Evolutionary conservation across 2,329 filamentous ascomycete species (phyloP).

Genomic region (Beauveria asiatica): DNA sequence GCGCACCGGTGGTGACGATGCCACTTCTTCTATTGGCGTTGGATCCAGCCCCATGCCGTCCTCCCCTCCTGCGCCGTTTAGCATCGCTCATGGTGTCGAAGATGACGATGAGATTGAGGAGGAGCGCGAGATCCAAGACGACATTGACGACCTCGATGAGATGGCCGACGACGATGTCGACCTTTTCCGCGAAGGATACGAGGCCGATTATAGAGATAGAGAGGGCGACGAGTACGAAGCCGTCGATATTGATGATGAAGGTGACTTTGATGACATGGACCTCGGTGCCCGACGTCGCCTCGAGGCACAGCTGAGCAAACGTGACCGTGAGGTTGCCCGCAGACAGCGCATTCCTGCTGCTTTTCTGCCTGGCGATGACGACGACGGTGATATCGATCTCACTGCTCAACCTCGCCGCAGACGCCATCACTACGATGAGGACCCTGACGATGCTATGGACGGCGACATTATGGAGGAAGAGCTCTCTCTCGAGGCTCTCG

Average conservation of each 20-base stretch:
- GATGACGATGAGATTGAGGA: constrained; percentile 66
- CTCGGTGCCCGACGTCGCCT: constrained; percentile 58
- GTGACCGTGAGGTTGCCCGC: constrained; percentile 64
- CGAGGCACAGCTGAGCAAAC: constrained; percentile 63
- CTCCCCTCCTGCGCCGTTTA: constrained; percentile 50
- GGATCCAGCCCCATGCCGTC: constrained; percentile 59
- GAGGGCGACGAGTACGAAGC: constrained; percentile 62
- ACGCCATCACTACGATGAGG: constrained; percentile 88
- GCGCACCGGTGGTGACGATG: constrained; percentile 43
- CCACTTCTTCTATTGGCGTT: constrained; percentile 39
- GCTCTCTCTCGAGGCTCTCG: constrained; percentile 80
- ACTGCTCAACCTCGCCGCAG: constrained; percentile 77
- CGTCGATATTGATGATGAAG: constrained; percentile 68
- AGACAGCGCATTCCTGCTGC: constrained; percentile 60
- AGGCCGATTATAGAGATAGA: constrained; percentile 60
- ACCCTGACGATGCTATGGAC: constrained; percentile 83
- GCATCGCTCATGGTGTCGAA: constrained; percentile 58
- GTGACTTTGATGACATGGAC: constrained; percentile 63
- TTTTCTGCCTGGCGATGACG: constrained; percentile 73
- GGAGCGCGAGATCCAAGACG: constrained; percentile 63
- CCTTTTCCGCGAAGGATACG: constrained; percentile 65
- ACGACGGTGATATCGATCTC: constrained; percentile 76
- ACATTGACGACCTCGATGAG: constrained; percentile 71
- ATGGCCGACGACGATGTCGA: constrained; percentile 75
- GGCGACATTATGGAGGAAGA: constrained; percentile 95